These are phyloP conservation scores for Zarea fungicola DNA, from an alignment of 2,329 filamentous ascomycete genomes.

Conservation along the genomic window DNA sequence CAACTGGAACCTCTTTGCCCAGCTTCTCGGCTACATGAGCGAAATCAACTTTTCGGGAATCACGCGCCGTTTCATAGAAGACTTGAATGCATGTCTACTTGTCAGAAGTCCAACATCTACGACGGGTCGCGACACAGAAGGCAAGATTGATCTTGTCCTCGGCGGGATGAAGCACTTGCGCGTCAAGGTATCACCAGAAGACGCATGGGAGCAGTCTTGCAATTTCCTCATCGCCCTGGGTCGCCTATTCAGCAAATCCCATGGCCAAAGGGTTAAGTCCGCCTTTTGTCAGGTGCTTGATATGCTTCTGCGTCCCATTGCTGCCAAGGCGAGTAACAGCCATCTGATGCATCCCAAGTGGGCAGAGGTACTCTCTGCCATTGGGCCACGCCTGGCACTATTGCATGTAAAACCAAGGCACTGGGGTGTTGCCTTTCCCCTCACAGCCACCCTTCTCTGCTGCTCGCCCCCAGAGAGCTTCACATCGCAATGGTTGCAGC, in stretches of 20 bases:
- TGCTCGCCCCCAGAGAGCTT: constrained; percentile 83
- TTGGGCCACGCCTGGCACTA: constrained; percentile 73
- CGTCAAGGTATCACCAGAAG: constrained; percentile 66
- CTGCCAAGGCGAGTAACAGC: constrained; percentile 67
- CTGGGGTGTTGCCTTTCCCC: constrained; percentile 82
- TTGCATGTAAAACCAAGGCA: constrained; percentile 90
- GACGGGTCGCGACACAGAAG: constrained; percentile 64
- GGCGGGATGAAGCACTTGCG: constrained; percentile 87
- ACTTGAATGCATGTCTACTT: constrained; percentile 71
- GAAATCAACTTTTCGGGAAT: constrained; percentile 84
- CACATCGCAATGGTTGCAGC: constrained; percentile 76
- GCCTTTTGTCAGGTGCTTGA: constrained; percentile 92
- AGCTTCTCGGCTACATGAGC: constrained; percentile 94
- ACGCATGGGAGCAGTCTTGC: constrained; percentile 79
- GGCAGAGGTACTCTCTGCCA: constrained; percentile 74
- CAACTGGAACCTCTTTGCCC: constrained; percentile 93
- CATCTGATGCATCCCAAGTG: constrained; percentile 80
- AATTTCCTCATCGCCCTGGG: constrained; percentile 81
- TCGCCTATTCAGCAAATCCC: constrained; percentile 75
- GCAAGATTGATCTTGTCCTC: constrained; percentile 79
- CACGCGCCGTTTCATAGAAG: constrained; percentile 71
- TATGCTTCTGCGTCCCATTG: constrained; percentile 78
- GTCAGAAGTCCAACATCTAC: constrained; percentile 58
- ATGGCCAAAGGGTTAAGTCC: constrained; percentile 86
- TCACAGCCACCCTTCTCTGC: constrained; percentile 82